phyloP scores from a whole-genome alignment of 2,329 filamentous ascomycete genomes.

The Aspergillus felis region DNA sequence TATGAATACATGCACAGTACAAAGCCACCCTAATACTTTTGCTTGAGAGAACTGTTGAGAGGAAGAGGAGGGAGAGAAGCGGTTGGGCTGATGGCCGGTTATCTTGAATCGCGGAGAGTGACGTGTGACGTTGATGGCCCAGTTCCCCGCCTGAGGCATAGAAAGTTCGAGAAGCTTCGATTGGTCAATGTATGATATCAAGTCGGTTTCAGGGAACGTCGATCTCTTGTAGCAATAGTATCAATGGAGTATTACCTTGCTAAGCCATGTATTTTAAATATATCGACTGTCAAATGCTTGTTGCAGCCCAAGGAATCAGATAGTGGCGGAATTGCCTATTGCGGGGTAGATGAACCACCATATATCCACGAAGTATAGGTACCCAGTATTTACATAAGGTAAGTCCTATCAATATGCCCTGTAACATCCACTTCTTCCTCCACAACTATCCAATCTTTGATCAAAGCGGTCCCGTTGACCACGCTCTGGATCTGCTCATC shows the following conservation, averaged over 20 bases:
- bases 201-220: background rate
- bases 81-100: conserved; percentile 8
- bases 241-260: too few species aligned
- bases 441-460: conserved; percentile 47
- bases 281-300: background rate
- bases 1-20: background rate
- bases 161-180: conserved; percentile 40
- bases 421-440: conserved; percentile 17
- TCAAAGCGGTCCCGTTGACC: conserved; percentile 41
- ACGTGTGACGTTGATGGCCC: conserved; percentile 29
- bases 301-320: too few species aligned
- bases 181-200: background rate
- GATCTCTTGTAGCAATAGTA: background rate
- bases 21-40: background rate
- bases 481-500: conserved; percentile 43
- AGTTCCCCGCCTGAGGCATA: conserved; percentile 6
- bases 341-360: background rate
- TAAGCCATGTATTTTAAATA: background rate
- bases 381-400: background rate
- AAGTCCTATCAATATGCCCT: background rate
- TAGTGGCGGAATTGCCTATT: background rate
- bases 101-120: conserved; percentile 15
- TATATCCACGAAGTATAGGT: background rate
- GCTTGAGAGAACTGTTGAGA: background rate
- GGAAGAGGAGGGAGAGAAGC: background rate